Conservation (phyloP, 2,329 filamentous ascomycete genomes). For the Neofusicoccum sp. region DNA sequence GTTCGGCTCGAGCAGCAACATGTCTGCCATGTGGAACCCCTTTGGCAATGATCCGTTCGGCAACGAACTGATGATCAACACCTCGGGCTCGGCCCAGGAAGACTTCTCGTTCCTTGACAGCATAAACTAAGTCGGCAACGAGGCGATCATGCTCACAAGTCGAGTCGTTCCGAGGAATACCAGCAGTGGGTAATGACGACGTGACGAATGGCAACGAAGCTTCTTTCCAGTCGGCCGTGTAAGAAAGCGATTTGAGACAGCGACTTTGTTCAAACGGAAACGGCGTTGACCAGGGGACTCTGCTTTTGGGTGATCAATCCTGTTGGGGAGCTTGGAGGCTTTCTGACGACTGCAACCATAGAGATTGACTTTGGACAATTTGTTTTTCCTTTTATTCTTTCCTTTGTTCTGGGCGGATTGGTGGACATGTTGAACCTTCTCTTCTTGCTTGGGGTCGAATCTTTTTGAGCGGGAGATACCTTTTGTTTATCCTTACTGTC, state of each 20-base stretch:
- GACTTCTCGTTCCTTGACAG: conserved; percentile 6
- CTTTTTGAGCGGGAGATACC: conserved; percentile 5
- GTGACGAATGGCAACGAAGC: conserved; percentile 11
- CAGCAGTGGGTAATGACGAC: conserved; percentile 2
- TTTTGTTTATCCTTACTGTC: conserved; percentile 14
- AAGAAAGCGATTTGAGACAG: conserved; percentile 6
- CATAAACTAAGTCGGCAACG: conserved; percentile 1
- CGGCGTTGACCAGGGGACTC: conserved; percentile 1
- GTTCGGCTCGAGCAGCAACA: background rate
- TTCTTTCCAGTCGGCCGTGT: conserved; percentile 10
- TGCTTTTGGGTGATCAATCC: background rate
- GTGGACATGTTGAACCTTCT: background rate
- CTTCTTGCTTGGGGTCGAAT: background rate
- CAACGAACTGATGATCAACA: conserved; percentile 12
- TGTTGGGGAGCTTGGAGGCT: background rate
- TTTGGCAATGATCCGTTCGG: conserved; percentile 5
- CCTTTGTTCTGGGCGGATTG: conserved; percentile 4
- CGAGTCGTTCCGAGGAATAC: background rate
- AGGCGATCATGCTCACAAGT: background rate
- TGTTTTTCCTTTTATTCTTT: conserved; percentile 11
- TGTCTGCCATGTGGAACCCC: conserved; percentile 9
- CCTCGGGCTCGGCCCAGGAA: conserved; percentile 2
- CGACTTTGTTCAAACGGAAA: conserved; percentile 11
- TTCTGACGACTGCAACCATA: background rate
- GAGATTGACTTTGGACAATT: conserved; percentile 9